phyloP scores from a whole-genome alignment of 768 basidiomycete genomes.

The Fibroporia radiculosa region DNA sequence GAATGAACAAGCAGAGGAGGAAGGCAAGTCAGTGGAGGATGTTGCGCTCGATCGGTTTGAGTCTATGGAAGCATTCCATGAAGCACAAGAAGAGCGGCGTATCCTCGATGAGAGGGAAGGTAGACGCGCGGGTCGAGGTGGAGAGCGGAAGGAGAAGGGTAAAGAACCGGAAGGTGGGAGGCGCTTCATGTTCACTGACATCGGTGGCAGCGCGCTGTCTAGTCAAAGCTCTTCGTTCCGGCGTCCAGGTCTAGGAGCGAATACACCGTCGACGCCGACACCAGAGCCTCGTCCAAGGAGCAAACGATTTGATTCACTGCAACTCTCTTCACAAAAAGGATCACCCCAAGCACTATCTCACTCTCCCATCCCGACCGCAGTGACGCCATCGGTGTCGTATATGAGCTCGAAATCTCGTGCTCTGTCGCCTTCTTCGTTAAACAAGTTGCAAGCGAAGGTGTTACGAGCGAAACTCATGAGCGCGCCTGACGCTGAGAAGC shows the following conservation, averaged over 20 bases:
- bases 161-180: conserved; percentile 29
- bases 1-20: conserved; percentile 87
- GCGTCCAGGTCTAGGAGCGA: conserved; percentile 58
- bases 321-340: conserved; percentile 48
- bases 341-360: conserved; percentile 51
- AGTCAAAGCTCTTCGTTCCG: conserved; percentile 85
- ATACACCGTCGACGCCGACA: conserved; percentile 53
- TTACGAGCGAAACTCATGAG: conserved; percentile 86
- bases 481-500: conserved; percentile 60
- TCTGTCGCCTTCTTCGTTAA: conserved; percentile 73
- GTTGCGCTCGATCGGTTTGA: conserved; percentile 88
- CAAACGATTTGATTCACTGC: conserved; percentile 52
- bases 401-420: conserved; percentile 31
- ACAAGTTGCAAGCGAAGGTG: conserved; percentile 89
- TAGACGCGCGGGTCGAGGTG: conserved; percentile 33
- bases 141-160: conserved; percentile 28
- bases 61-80: conserved; percentile 76
- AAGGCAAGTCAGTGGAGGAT: conserved; percentile 61
- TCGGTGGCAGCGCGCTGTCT: conserved; percentile 49
- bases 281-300: conserved; percentile 21
- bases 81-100: conserved; percentile 79
- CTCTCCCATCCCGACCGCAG: conserved; percentile 87
- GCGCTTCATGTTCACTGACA: conserved; percentile 62
- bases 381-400: conserved; percentile 54
- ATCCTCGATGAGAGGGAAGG: conserved; percentile 79